Evolutionary conservation across 495 filamentous ascomycete species (phyloP), one percentile per base, ranked within the genome.

Genomic region (Trichodelitschia bisporula): DNA sequence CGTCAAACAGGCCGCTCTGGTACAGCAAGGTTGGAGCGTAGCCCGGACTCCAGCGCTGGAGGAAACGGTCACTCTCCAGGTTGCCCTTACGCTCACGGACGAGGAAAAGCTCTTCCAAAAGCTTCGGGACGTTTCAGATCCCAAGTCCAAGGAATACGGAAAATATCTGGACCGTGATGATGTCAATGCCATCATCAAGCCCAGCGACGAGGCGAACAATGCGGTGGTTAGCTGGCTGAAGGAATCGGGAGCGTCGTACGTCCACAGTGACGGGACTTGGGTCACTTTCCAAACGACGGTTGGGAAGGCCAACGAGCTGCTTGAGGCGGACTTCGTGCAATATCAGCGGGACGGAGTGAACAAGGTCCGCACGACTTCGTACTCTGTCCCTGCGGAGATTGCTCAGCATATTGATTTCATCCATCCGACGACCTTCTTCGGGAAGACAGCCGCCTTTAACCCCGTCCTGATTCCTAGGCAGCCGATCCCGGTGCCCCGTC

Each of bases 351-450:
- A 39, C n/a, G 34, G 6, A 6, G 18, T 19, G 4, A n/a, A n/a
- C n/a, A n/a, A n/a, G n/a, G 35, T 49, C 19, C 58, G 71, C 6
- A 65, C 71, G 3, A 60, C 61, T n/a, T 40, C 55, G 26, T 76
- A 77, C 50, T 68, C 64, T 9, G 55, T 78, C 3, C 72, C 72
- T 0, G 56, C 62, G 30, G 44, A 56, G 4, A 42, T 78, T 15
- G 43, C 43, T 14, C 31, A 42, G 3, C 45, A 54, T 37, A 59
- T 74, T 31, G 59, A 68, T 29, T 45, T 72, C 27, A 59, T 74
- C 32, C 52, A 59, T 26, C 69, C 69, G 0, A 69, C 65, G 2
- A 66, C 60, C 14, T 59, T 51, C 31, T 72, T 74, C 36, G 60
- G 61, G 31, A 54, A 56, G 37, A 51, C 50, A 8, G 45, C 36